Evolutionary conservation across 805 yeast species (phyloP).

Genomic region (Candida alai): DNA sequence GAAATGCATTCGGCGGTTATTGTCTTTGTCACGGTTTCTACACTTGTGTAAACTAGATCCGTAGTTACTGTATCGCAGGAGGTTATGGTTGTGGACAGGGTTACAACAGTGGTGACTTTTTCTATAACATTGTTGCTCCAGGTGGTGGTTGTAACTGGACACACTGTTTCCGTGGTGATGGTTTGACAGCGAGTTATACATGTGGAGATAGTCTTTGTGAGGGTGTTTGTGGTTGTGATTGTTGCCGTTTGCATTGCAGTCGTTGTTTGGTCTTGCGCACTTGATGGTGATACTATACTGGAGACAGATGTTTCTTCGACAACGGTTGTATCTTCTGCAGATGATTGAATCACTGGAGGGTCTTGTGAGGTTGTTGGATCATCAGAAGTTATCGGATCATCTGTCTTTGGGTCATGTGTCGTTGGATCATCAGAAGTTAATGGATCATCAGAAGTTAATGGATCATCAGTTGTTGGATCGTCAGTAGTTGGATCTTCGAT

Average conservation of each 20-base stretch:
- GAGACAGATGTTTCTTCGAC: no score
- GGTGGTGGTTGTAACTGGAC: background rate
- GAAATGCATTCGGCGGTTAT: no score
- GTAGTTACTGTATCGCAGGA: background rate
- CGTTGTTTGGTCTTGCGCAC: background rate
- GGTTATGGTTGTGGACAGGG: background rate
- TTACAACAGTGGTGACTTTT: background rate
- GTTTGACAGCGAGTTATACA: constrained; percentile 4
- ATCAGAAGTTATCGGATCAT: background rate
- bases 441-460: constrained; percentile 1
- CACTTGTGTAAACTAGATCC: background rate
- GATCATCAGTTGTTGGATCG: background rate
- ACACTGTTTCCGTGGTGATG: background rate
- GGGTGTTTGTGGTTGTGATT: constrained; percentile 3
- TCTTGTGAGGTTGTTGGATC: background rate
- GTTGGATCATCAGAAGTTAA: background rate
- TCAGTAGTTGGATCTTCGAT: constrained; percentile 2
- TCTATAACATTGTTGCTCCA: background rate
- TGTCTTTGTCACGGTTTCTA: background rate
- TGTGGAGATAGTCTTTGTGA: background rate
- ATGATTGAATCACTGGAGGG: background rate
- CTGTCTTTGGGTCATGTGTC: background rate
- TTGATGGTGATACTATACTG: background rate
- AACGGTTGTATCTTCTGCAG: background rate
- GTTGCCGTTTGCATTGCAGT: background rate